Evolutionary conservation across 2,329 filamentous ascomycete genomes (phyloP).

Genomic region (Sclerotinia minor): DNA sequence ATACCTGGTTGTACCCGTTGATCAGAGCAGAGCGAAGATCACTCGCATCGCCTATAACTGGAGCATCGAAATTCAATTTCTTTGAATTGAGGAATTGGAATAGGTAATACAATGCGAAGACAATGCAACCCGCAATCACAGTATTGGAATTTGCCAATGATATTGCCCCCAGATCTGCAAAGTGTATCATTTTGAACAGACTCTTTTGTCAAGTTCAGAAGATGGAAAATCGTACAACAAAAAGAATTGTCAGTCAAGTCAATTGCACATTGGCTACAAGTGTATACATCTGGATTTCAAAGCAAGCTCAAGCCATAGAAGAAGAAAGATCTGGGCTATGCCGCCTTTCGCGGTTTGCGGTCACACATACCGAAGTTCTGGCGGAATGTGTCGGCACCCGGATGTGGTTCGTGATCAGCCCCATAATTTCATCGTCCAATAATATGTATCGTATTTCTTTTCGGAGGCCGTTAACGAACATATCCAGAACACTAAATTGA

Average conservation of each 20-base stretch:
- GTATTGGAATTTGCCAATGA: neutral
- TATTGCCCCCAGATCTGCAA: neutral
- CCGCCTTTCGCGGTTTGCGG: neutral
- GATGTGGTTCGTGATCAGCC: neutral
- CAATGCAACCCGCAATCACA: neutral
- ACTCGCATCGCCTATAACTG: neutral
- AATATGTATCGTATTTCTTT: neutral
- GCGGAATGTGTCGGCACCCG: neutral
- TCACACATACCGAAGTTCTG: neutral
- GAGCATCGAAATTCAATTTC: conserved; percentile 10
- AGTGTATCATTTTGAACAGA: conserved; percentile 2
- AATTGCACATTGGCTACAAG: neutral
- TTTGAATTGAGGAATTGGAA: neutral
- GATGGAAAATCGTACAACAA: neutral
- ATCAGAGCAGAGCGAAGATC: conserved; percentile 19
- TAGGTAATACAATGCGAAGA: neutral
- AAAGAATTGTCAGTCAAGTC: neutral
- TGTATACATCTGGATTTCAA: neutral
- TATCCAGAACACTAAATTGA: neutral
- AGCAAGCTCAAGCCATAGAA: neutral
- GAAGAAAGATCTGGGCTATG: neutral
- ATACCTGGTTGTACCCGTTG: conserved; percentile 15
- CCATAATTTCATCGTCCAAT: neutral
- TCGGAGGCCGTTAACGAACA: neutral
- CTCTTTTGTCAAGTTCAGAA: neutral